Percentiles rank a stretch among this genome's conserved stretches.
Evolutionary conservation across 805 yeast genomes (phyloP).

Genomic region (Cyberlindnera euphorbiae): DNA sequence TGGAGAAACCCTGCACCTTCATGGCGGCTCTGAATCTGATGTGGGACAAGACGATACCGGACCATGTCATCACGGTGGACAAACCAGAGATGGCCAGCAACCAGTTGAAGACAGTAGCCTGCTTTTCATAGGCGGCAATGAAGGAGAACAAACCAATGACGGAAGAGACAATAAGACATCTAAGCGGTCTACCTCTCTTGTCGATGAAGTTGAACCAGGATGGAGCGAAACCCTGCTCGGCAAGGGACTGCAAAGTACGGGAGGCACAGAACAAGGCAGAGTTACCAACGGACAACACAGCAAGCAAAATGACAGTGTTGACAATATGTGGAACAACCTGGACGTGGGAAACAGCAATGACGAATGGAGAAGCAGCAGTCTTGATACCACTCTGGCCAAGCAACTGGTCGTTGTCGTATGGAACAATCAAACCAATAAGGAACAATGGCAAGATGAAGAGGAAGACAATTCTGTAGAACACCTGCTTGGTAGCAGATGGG

Average conservation of each 20-base stretch:
- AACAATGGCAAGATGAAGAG: constrained; percentile 52
- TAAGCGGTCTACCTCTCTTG: constrained; percentile 54
- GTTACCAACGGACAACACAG: constrained; percentile 74
- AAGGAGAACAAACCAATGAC: constrained; percentile 58
- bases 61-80: constrained; percentile 61
- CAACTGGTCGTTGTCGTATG: constrained; percentile 46
- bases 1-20: constrained; percentile 46
- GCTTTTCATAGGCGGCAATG: constrained; percentile 58
- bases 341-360: constrained; percentile 60
- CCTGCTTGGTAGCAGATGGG: constrained; percentile 62
- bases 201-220: constrained; percentile 46
- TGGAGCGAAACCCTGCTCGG: constrained; percentile 70
- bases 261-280: constrained; percentile 72
- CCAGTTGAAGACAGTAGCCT: constrained; percentile 59
- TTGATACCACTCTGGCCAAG: constrained; percentile 48
- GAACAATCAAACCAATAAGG: constrained; percentile 57
- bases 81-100: constrained; percentile 57
- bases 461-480: constrained; percentile 57
- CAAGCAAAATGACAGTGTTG: constrained; percentile 67
- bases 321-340: constrained; percentile 64
- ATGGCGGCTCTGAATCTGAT: constrained; percentile 57
- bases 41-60: constrained; percentile 50
- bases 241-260: constrained; percentile 61
- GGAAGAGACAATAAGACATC: constrained; percentile 47
- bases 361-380: constrained; percentile 67